Evolutionary conservation across 208 protist species (phyloP).

Genomic region (Trypanosoma boissoni): DNA sequence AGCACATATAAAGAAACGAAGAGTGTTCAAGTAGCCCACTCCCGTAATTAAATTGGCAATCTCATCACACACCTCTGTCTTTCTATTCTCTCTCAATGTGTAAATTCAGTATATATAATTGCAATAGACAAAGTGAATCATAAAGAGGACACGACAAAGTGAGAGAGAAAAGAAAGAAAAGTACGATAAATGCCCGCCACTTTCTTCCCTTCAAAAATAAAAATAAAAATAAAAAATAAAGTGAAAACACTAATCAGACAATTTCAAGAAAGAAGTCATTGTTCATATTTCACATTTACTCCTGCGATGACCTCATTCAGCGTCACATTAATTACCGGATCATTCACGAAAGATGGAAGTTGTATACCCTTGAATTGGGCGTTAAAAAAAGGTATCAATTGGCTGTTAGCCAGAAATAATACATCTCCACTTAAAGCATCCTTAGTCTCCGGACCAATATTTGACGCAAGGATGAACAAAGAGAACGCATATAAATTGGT

Average conservation of each 20-base stretch:
- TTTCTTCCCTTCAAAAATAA: too few species aligned
- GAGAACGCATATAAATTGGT: conserved; percentile 22
- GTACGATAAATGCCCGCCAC: too few species aligned
- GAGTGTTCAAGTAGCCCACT: too few species aligned
- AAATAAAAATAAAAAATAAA: conserved; percentile 8
- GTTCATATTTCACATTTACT: conserved; percentile 17
- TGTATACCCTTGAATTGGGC: conserved; percentile 16
- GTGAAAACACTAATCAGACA: neutral
- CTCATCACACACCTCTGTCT: too few species aligned
- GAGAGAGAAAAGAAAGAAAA: too few species aligned
- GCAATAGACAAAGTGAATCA: too few species aligned
- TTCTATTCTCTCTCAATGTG: too few species aligned
- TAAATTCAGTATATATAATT: too few species aligned
- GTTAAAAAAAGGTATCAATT: conserved; percentile 40
- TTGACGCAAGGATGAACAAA: conserved; percentile 32
- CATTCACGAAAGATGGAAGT: conserved; percentile 28
- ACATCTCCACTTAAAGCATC: conserved; percentile 20
- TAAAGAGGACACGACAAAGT: too few species aligned
- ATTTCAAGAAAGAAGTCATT: neutral
- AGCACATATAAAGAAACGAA: too few species aligned
- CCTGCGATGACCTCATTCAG: conserved; percentile 15
- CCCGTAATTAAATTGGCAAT: too few species aligned
- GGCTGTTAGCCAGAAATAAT: conserved; percentile 22
- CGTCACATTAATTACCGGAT: conserved; percentile 28
- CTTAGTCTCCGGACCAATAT: conserved; percentile 36